These are phyloP conservation scores for Saturnispora silvae DNA, from an alignment of 805 yeast species.

Conservation along the genomic window DNA sequence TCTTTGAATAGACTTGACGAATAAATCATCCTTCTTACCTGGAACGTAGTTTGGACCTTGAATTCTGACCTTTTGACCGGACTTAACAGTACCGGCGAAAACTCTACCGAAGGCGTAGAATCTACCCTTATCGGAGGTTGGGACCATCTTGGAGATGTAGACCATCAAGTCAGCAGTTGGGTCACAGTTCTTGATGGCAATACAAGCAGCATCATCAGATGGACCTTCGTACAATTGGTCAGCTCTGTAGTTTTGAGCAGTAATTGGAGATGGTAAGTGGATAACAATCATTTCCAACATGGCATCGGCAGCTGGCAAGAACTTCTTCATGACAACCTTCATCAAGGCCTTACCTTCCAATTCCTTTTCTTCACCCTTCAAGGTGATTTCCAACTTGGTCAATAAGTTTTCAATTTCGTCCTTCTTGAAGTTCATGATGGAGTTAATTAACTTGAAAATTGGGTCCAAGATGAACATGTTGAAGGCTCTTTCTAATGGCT, in stretches of 20 bases:
- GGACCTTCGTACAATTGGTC: conserved; percentile 99
- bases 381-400: conserved; percentile 85
- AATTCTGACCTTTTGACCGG: conserved; percentile 98
- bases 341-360: conserved; percentile 97
- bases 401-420: conserved; percentile 88
- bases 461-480: conserved; percentile 99
- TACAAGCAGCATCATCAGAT: conserved; percentile 78
- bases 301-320: conserved; percentile 99
- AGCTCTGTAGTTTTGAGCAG: conserved; percentile 99
- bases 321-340: conserved; percentile 98
- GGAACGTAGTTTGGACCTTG: conserved; percentile 99
- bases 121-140: conserved; percentile 99
- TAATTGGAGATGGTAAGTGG: conserved; percentile 98
- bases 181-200: conserved; percentile 96
- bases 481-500: conserved; percentile 96
- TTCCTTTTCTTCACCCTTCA: conserved; percentile 96
- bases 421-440: conserved; percentile 98
- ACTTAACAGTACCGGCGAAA: conserved; percentile 97
- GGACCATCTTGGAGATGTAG: conserved; percentile 99
- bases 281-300: conserved; percentile 96
- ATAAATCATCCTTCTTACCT: conserved; percentile 96
- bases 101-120: conserved; percentile 99
- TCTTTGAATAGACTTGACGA: conserved; percentile 96
- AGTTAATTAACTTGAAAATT: conserved; percentile 91
- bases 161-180: conserved; percentile 97